Conservation (phyloP, 495 filamentous ascomycete genomes). For the Aspergillus avenaceus region DNA sequence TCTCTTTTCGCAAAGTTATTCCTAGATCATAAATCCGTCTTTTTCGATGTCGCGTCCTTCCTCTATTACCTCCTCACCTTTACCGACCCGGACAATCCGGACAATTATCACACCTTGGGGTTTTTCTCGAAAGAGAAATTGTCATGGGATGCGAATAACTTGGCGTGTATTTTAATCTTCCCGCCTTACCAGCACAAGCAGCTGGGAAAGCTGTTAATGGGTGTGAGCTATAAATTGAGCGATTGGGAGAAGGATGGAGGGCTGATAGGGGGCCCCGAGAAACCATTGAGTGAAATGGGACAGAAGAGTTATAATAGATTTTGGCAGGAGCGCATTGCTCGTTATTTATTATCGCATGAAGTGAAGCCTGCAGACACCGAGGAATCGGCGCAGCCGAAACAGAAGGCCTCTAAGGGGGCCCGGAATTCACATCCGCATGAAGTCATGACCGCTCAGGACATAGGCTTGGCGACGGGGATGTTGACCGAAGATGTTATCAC, state of each 20-base stretch:
- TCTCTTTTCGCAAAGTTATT: constrained; percentile 98
- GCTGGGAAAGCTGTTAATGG: constrained; percentile 86
- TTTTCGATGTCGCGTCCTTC: constrained; percentile 93
- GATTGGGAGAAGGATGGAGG: constrained; percentile 60
- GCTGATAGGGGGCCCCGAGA: constrained; percentile 87
- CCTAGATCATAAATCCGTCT: constrained; percentile 96
- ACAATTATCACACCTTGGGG: constrained; percentile 61
- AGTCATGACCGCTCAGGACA: constrained; percentile 49
- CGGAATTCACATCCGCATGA: constrained; percentile 34
- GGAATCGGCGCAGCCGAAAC: constrained; percentile 24
- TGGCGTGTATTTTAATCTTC: constrained; percentile 95
- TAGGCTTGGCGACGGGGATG: constrained; percentile 70
- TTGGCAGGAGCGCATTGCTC: constrained; percentile 77
- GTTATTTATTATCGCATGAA: constrained; percentile 49
- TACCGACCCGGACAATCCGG: constrained; percentile 31
- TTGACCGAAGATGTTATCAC: constrained; percentile 74
- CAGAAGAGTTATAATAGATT: constrained; percentile 73
- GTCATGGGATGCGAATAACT: constrained; percentile 97
- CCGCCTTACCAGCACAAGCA: constrained; percentile 92
- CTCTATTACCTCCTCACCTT: constrained; percentile 84
- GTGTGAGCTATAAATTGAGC: constrained; percentile 89
- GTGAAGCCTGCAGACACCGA: constrained; percentile 19
- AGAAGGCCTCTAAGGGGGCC: constrained; percentile 23
- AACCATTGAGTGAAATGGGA: constrained; percentile 82
- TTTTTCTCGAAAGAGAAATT: constrained; percentile 99